These are phyloP conservation scores for Rosa rugosa DNA, from an alignment of 306 rosid species.

Conservation along the genomic window DNA sequence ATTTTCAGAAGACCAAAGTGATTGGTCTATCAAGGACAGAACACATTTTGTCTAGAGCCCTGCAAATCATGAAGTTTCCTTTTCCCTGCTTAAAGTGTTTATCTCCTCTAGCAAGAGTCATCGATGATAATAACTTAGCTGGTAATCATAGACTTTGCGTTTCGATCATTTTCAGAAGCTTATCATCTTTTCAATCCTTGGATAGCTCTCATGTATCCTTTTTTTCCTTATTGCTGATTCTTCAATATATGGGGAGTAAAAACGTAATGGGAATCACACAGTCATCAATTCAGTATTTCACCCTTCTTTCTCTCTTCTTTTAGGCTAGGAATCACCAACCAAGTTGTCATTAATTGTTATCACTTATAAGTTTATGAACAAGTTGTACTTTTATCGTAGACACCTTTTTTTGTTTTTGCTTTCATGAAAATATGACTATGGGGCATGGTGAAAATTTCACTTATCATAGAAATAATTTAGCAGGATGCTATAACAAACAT, in stretches of 20 bases:
- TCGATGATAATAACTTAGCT: constrained; percentile 2
- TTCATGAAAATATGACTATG: too few relatives aligned
- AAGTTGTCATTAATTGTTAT: too few relatives aligned
- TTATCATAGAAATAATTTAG: too few relatives aligned
- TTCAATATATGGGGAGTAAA: not conserved
- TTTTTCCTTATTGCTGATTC: too few relatives aligned
- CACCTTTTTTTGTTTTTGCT: too few relatives aligned
- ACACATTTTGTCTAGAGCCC: not conserved
- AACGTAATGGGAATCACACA: not conserved
- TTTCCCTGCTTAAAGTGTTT: constrained; percentile 17
- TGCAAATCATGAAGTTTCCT: constrained; percentile 16
- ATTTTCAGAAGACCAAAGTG: not conserved
- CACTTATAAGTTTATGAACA: too few relatives aligned
- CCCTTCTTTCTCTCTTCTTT: too few relatives aligned
- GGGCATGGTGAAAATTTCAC: too few relatives aligned
- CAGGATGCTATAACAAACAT: too few relatives aligned
- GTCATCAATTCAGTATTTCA: too few relatives aligned
- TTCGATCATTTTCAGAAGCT: not conserved
- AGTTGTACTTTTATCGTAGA: too few relatives aligned
- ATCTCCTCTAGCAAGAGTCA: constrained; percentile 11
- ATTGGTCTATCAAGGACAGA: not conserved
- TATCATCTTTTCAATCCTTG: not conserved
- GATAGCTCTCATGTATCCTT: not conserved
- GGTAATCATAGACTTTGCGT: not conserved
- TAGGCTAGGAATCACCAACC: too few relatives aligned